Conservation (phyloP, 2,329 filamentous ascomycete species). For the Apiospora hydei region DNA sequence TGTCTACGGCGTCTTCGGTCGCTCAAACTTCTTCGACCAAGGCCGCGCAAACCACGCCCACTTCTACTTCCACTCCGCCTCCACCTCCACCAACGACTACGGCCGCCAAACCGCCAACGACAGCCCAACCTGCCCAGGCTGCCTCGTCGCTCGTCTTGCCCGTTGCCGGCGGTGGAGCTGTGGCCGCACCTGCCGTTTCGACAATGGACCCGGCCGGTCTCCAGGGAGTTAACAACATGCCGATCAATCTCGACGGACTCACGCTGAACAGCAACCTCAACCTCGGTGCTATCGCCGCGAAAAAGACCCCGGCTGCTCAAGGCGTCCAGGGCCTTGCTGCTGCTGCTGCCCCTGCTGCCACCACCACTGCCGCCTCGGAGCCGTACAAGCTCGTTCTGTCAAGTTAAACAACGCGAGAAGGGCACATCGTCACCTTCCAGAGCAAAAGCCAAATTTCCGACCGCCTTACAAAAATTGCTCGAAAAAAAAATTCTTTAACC, state of each 20-base stretch:
- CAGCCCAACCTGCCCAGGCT: conserved; percentile 13
- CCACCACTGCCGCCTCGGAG: background rate
- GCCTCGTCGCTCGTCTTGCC: conserved; percentile 31
- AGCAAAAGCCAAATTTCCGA: conserved; percentile 4
- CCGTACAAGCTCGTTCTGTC: conserved; percentile 6
- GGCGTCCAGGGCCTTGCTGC: too few relatives aligned
- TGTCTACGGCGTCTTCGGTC: conserved; percentile 18
- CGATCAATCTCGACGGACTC: conserved; percentile 37
- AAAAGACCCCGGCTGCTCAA: background rate
- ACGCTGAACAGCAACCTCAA: conserved; percentile 37
- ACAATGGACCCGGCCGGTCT: conserved; percentile 33
- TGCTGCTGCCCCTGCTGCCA: conserved; percentile 8
- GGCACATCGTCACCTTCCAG: background rate
- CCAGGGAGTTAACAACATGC: conserved; percentile 36
- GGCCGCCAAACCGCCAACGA: background rate
- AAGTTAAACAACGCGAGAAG: conserved; percentile 6
- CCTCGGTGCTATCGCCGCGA: conserved; percentile 34
- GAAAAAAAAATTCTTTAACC: background rate
- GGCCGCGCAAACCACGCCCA: background rate
- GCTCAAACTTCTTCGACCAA: conserved; percentile 5
- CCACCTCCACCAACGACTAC: background rate
- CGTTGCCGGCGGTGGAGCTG: conserved; percentile 28
- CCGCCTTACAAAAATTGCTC: background rate
- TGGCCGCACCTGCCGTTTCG: conserved; percentile 30
- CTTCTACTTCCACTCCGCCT: background rate